phyloP scores from a whole-genome alignment of 306 rosid genomes.

The Cercis canadensis region DNA sequence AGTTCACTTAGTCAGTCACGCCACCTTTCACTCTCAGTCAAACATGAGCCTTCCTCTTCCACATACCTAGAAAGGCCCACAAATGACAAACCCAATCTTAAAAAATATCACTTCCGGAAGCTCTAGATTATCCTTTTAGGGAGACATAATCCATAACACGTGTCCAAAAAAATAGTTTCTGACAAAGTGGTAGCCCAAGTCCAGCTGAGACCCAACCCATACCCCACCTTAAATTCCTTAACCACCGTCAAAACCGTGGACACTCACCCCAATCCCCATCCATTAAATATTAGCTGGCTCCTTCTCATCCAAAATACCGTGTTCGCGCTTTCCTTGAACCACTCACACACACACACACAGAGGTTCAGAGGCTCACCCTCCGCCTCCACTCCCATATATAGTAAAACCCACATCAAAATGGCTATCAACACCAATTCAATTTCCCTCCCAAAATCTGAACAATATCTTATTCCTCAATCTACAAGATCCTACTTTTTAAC shows the following conservation, averaged over 20 bases:
- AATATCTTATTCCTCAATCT: not conserved
- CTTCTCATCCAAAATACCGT: constrained; percentile 28
- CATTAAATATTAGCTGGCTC: constrained; percentile 45
- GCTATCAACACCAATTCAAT: not conserved
- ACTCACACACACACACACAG: no score
- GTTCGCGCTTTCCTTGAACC: constrained; percentile 43
- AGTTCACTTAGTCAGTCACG: no score
- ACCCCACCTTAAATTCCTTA: not conserved
- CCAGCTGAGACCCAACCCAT: constrained; percentile 4
- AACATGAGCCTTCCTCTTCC: no score
- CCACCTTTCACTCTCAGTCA: no score
- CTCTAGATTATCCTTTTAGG: not conserved
- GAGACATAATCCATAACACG: constrained; percentile 4
- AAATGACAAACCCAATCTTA: no score
- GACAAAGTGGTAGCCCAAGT: not conserved
- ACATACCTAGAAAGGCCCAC: no score
- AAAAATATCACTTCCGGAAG: no score
- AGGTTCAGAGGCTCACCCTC: no score
- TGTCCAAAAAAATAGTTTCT: not conserved
- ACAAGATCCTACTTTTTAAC: no score
- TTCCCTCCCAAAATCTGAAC: not conserved
- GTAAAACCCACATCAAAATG: not conserved
- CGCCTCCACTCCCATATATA: not conserved
- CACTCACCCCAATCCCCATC: constrained; percentile 7
- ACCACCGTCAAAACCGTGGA: constrained; percentile 36